Percentiles rank a stretch among this genome's conserved stretches.
phyloP scores from a whole-genome alignment of 2,329 filamentous ascomycete species.

The Stachybotrys echinatus region DNA sequence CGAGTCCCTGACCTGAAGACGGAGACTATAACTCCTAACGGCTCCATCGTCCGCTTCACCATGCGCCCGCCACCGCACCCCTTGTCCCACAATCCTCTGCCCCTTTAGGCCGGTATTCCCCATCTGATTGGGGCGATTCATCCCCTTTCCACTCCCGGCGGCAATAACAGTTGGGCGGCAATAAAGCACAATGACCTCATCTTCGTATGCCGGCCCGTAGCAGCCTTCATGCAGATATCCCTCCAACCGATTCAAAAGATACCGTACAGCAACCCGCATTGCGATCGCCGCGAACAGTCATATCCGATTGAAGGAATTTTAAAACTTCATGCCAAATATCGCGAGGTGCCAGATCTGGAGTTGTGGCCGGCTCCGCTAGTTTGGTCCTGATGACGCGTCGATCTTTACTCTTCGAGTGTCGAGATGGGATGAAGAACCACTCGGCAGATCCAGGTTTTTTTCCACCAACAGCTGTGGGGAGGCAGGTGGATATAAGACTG shows the following conservation, averaged over 20 bases:
- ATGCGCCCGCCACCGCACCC: background rate
- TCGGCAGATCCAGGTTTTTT: no score
- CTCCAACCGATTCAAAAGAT: background rate
- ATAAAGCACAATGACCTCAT: background rate
- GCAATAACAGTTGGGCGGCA: background rate
- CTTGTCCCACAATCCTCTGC: background rate
- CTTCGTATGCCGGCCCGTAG: background rate
- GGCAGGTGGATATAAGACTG: no score
- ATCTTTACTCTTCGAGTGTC: no score
- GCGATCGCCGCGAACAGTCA: background rate
- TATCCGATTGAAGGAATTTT: background rate
- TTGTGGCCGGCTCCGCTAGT: no score
- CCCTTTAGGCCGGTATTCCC: background rate
- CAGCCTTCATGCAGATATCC: background rate
- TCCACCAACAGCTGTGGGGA: no score
- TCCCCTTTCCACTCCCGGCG: background rate
- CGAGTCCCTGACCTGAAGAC: no score
- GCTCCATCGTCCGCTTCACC: background rate
- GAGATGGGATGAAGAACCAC: no score
- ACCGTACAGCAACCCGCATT: background rate
- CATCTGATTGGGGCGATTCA: background rate
- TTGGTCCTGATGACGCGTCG: no score
- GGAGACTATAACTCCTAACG: background rate
- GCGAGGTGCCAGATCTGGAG: no score
- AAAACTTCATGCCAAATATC: no score